Base-by-base conservation (phyloP, 257 asterid species). In the Pogostemon cablin region DNA sequence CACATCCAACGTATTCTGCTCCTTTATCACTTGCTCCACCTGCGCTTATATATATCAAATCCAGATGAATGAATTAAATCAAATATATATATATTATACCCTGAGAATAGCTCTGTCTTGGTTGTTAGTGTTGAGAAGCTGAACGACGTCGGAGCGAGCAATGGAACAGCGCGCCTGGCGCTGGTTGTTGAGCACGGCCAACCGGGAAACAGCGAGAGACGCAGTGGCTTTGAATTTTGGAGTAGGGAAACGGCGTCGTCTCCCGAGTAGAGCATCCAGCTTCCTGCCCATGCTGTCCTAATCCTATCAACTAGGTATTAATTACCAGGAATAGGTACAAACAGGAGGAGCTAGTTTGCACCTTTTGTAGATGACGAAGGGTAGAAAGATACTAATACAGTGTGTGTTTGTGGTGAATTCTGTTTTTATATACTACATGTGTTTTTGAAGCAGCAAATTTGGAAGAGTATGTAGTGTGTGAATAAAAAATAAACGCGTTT, bases 11-110 rank as follows among this genome's bases (percentile, higher is more conserved):
- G 86, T 86, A 76, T 88, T 91, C 80, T 95, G 92, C 77, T 89
- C 98, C 87, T 83, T 95, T 0, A 93, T 86, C 82, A 90, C 97
- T 64, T 84, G 95, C 66, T 93, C 98, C 62, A 88, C 95, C 97
- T 92, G 59, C 53, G 0, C 4, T 11, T 4, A 37, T n/a, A 8
- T 15, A 15, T 15, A 15, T 15, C 15, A 15, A 15, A 15, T 15
- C 15, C 15, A 15, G 7, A 8, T 39, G 41, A n/a, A 40, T 12
- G 3, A 4, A 40, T 15, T 3, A 3, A 39, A 0, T 39, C 2
- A 39, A 11, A 15, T 15, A 15, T 15, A 15, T 15, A 15, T 15
- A 15, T 15, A 10, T 8, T 4, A 46, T 75, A 95, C 99, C 85
- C 99, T 78, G 15, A 83, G 78, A 79, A 95, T 91, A 62, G 99